Percentiles rank a stretch among this genome's conserved stretches.
These are phyloP conservation scores for Macrolepiota dolichaula DNA, from an alignment of 768 basidiomycete species.

Conservation along the genomic window DNA sequence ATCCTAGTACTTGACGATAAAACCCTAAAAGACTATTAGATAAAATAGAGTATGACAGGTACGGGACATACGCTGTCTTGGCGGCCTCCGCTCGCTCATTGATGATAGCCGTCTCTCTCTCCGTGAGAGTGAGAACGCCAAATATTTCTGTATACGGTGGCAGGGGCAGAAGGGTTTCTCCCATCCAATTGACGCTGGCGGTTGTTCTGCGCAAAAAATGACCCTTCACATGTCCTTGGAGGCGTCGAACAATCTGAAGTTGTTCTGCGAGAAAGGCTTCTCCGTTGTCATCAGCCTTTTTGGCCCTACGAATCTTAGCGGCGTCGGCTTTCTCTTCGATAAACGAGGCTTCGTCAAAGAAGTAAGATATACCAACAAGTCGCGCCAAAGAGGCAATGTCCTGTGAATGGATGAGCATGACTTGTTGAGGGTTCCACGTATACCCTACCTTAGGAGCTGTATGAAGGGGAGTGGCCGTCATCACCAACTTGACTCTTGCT, in stretches of 20 bases:
- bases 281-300: background rate
- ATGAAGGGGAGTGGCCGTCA: constrained; percentile 11
- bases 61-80: too few species aligned
- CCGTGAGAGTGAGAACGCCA: too few species aligned
- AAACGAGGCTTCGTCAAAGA: background rate
- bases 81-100: too few species aligned
- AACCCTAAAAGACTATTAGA: background rate
- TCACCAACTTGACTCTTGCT: background rate
- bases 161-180: too few species aligned
- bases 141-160: too few species aligned
- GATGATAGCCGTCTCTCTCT: too few species aligned
- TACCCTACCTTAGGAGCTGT: constrained; percentile 9
- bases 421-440: background rate
- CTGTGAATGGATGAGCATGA: background rate
- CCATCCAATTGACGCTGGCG: too few species aligned
- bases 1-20: background rate
- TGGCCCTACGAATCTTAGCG: background rate
- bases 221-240: background rate
- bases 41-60: background rate
- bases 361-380: background rate
- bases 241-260: background rate
- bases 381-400: background rate
- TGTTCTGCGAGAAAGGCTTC: background rate
- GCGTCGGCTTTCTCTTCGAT: background rate
- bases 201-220: too few species aligned